A percentile compares a stretch with the other conserved stretches of the same genome.
Evolutionary conservation across 1,139 yeast genomes (phyloP).

Genomic region (Candida glucosophila): DNA sequence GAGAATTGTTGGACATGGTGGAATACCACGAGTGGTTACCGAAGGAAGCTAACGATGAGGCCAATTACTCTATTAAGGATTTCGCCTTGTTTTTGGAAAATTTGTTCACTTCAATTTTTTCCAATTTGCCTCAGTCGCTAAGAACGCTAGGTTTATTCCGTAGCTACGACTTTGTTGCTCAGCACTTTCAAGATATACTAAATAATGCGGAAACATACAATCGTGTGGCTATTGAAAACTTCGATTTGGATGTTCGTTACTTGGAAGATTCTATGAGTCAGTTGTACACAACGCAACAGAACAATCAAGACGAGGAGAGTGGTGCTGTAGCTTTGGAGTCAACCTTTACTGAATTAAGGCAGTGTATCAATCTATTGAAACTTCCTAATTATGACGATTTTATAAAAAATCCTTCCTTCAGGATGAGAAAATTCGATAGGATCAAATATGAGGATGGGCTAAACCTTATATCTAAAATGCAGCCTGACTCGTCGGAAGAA

Average conservation of each 20-base stretch:
- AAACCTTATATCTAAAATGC: constrained; percentile 29
- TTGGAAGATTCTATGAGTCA: constrained; percentile 33
- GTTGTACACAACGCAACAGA: constrained; percentile 15
- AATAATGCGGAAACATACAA: constrained; percentile 37
- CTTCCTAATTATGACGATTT: constrained; percentile 34
- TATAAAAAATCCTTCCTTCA: constrained; percentile 25
- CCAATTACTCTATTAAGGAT: constrained; percentile 72
- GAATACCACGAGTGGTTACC: constrained; percentile 77
- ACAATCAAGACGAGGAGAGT: constrained; percentile 13
- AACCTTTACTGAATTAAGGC: constrained; percentile 38
- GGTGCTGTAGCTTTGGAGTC: constrained; percentile 33
- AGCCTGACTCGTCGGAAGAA: constrained; percentile 11
- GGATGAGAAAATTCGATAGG: constrained; percentile 36
- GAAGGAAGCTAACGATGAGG: constrained; percentile 40
- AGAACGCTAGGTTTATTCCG: constrained; percentile 74
- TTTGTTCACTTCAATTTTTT: constrained; percentile 80
- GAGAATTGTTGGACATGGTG: constrained; percentile 74
- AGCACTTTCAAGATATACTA: constrained; percentile 56
- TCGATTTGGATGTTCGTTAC: constrained; percentile 34
- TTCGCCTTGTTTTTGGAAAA: constrained; percentile 83
- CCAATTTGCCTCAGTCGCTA: constrained; percentile 70
- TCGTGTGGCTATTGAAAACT: constrained; percentile 32
- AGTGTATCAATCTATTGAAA: constrained; percentile 33
- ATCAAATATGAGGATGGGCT: constrained; percentile 35
- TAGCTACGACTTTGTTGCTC: constrained; percentile 79